Conservation (phyloP, 2,329 filamentous ascomycete species). For the Parastagonospora avenae region DNA sequence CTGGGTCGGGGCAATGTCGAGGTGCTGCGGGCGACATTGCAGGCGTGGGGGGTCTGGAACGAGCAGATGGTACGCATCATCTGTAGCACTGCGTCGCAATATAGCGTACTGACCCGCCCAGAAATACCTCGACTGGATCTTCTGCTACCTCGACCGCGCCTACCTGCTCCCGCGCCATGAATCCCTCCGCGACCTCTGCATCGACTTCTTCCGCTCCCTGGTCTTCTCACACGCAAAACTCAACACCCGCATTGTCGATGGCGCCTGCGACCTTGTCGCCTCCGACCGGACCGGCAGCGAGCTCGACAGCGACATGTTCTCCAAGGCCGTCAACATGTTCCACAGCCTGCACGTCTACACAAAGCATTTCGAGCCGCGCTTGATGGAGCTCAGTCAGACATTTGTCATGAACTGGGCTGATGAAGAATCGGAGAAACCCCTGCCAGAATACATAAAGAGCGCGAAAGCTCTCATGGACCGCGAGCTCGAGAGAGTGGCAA, state of each 20-base stretch:
- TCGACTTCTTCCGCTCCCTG: conserved; percentile 72
- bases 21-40: conserved; percentile 64
- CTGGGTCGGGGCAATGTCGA: conserved; percentile 65
- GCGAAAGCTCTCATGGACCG: conserved; percentile 71
- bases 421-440: conserved; percentile 61
- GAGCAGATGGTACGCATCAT: conserved; percentile 68
- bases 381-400: conserved; percentile 68
- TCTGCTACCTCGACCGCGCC: conserved; percentile 91
- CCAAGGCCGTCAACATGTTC: conserved; percentile 78
- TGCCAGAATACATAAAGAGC: conserved; percentile 77
- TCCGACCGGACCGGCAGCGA: conserved; percentile 67
- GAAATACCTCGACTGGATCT: conserved; percentile 82
- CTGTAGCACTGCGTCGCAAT: neutral
- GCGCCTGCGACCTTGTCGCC: conserved; percentile 77
- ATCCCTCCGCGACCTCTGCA: conserved; percentile 81
- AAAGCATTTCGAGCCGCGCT: conserved; percentile 76
- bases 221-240: conserved; percentile 61
- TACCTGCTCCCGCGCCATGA: conserved; percentile 79
- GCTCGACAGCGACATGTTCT: conserved; percentile 68
- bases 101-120: conserved; percentile 42
- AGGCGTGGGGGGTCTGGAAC: conserved; percentile 79
- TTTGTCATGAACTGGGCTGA: conserved; percentile 76
- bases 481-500: conserved; percentile 78
- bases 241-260: conserved; percentile 63
- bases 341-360: conserved; percentile 83